Evolutionary conservation across 2,329 filamentous ascomycete species (phyloP).

Genomic region (Diaporthe sp.): DNA sequence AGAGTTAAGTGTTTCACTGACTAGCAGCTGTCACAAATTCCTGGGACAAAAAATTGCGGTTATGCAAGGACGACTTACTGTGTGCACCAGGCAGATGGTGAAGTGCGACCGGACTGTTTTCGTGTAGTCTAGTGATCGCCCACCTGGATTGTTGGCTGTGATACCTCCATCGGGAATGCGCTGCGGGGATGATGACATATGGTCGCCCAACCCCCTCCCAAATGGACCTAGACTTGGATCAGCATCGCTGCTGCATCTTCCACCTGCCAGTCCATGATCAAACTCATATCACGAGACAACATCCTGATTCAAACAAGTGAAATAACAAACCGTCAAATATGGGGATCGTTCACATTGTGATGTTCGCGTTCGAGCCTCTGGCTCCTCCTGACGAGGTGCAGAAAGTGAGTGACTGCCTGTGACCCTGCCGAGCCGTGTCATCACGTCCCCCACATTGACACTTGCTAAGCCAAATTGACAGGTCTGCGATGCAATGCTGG

Average conservation of each 20-base stretch:
- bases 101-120: neutral
- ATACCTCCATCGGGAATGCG: constrained; percentile 1
- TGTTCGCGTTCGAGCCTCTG: constrained; percentile 74
- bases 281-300: neutral
- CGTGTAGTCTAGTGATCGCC: neutral
- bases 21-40: neutral
- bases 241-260: neutral
- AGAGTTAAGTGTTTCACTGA: neutral
- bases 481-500: constrained; percentile 56
- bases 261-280: neutral
- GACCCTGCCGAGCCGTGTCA: neutral
- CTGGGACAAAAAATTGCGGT: neutral
- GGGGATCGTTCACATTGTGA: constrained; percentile 77
- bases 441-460: neutral
- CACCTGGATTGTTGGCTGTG: neutral
- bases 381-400: constrained; percentile 64
- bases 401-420: constrained; percentile 62
- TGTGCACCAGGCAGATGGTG: neutral
- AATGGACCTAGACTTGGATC: neutral
- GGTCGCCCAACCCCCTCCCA: neutral
- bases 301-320: neutral
- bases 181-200: constrained; percentile 32
- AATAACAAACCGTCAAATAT: constrained; percentile 54
- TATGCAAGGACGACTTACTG: neutral
- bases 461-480: constrained; percentile 41